Evolutionary conservation across 495 filamentous ascomycete genomes (phyloP).

Genomic region (Clohesyomyces aquaticus): DNA sequence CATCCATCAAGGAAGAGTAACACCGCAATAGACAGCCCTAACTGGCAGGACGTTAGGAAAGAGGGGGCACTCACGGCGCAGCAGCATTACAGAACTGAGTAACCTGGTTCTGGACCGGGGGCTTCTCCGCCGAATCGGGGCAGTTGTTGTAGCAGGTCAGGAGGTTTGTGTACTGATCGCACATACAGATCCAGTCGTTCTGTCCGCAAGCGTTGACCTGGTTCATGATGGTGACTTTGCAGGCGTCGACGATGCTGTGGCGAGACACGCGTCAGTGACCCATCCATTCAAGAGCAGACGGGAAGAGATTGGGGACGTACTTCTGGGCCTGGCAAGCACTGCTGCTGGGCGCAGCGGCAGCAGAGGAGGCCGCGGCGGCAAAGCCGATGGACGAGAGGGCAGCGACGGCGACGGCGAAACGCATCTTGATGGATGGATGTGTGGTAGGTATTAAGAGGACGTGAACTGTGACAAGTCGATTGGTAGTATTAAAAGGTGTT

Average conservation of each 20-base stretch:
- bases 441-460: neutral
- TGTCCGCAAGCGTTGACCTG: conserved; percentile 40
- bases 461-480: neutral
- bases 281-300: neutral
- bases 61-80: conserved; percentile 39
- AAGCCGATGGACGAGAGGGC: conserved; percentile 40
- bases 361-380: conserved; percentile 39
- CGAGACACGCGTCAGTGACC: neutral
- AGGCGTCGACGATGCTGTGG: conserved; percentile 44
- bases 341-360: conserved; percentile 19
- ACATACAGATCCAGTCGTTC: conserved; percentile 48
- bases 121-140: conserved; percentile 24
- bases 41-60: neutral
- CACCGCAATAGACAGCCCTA: too few species aligned
- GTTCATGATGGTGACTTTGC: conserved; percentile 28
- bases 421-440: conserved; percentile 13
- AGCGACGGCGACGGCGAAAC: conserved; percentile 22
- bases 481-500: conserved; percentile 15
- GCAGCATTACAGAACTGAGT: conserved; percentile 44
- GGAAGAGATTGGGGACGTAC: neutral
- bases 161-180: conserved; percentile 40
- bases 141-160: conserved; percentile 49
- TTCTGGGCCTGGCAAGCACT: conserved; percentile 39
- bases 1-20: neutral
- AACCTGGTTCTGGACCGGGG: conserved; percentile 35